Evolutionary conservation across 2,329 filamentous ascomycete genomes (phyloP), one percentile per base, ranked within the genome.

Genomic region (Myriosclerotinia curreyana): DNA sequence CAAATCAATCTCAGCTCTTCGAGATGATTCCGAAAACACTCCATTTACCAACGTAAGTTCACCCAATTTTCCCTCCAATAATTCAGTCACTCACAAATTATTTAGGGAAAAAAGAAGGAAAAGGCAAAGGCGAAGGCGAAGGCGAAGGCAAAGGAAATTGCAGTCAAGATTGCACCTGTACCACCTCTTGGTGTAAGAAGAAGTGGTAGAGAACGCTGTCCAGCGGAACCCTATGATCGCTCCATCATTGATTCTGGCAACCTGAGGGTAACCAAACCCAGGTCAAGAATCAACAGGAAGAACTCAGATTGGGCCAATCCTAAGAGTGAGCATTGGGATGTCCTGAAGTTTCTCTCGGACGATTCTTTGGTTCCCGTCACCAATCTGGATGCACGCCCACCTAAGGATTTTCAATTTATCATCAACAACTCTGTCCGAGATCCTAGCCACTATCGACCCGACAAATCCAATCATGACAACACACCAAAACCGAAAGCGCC

Each of bases 271-370:
- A 63, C 15, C 44, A 63, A 58, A 36, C 5, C 44, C 15, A 31
- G 25, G n/a, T n/a, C n/a, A 50, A 17, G 25, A 25, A 31, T 22
- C 20, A 38, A 42, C n/a, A 44, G 53, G 22, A 63, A 50, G 38
- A 42, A 5, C 14, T 28, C 48, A 46, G 56, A 53, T 42, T 73
- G 69, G 70, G 64, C 59, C 44, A 62, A 69, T 42, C 69, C 67
- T 1, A 67, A 66, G n/a, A 69, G 65, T 44, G 31, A 52, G 11
- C 65, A 69, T 22, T 73, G 66, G 66, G 66, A 71, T 53, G 42
- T 68, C 20, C 42, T 66, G 5, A 65, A 56, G 60, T 55, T 71
- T 53, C 65, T 72, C n/a, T 15, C 66, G 4, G 48, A 48, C 12
- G 66, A 70, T 4, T 38, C 28, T 31, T 25, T 42, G 31, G 22